Evolutionary conservation across 805 yeast species (phyloP), one percentile per base, ranked within the genome.

Genomic region (Candida nonsorbophila): DNA sequence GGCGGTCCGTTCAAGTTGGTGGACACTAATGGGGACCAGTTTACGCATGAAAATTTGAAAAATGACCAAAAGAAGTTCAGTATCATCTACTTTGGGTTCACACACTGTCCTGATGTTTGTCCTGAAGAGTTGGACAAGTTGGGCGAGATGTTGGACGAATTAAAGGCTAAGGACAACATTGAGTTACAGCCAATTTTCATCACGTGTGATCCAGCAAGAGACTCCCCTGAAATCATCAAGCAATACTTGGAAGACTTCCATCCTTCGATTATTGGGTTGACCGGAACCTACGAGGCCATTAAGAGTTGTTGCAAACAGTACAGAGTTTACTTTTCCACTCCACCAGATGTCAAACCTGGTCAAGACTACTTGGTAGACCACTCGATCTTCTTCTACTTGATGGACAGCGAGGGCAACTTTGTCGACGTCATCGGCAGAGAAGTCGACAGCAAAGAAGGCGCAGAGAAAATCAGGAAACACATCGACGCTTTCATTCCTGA

Each of bases 391-490:
- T 90, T 90, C 61, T 92, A 92, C 51, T 65, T 92, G 46, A 90
- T 92, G 97, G 97, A 92, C 53, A 88, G 95, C n/a, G 96, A 92
- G 53, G 98, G 97, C 27, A 77, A 85, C 50, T 92, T 86, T 50
- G 83, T 90, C 27, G 96, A 90, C 53, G 97, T 92, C 5, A 67
- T 90, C 42, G 98, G 98, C 31, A 79, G 95, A 55, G 90, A 90
- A 48, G 84, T 79, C 43, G 84, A 79, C 33, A 88, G 87, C 15
- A 69, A 67, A 13, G 79, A 79, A 37, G 95, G 94, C 16, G 79
- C 79, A 10, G 76, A 71, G 22, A 84, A 84, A 58, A 84, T 92
- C 41, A 71, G 72, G 42, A 77, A 77, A 36, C 88, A 85, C 44
- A 71, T 86, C 24, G 78, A 74, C 38, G 81, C 83, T 2, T 88